Base-by-base conservation (phyloP, 108 stramenopile species). In the Nitzschia inconspicua region DNA sequence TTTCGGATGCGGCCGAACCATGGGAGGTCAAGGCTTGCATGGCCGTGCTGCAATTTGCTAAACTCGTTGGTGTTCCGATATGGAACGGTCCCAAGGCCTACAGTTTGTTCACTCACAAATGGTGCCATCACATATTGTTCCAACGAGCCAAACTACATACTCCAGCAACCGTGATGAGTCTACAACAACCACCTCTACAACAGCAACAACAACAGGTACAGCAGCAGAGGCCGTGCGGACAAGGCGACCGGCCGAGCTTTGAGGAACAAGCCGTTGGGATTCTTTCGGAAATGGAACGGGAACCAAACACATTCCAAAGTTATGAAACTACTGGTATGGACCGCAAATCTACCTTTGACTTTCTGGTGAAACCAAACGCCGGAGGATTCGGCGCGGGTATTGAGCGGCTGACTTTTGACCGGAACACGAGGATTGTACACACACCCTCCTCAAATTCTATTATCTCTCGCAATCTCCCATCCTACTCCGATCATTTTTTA, bases 371-470 rank as follows among this genome's bases (percentile, higher is more conserved):
- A 52, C 76, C 76, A 2, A 77, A 77, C 44, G 51, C 76, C 9
- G 76, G 70, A 44, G 76, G 76, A 8, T 77, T 77, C 53, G 76
- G 76, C 24, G 68, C 60, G 18, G 76, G 76, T 11, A 68, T 77
- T 22, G 22, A 57, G 16, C 30, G 41, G 28, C 9, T 28, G 4
- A 26, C 30, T 11, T n/a, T 16, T 26, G 16, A 24, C 19, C 4
- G 24, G 26, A 11, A 47, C 18, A 16, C 8, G n/a, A 8, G n/a
- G n/a, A 8, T 30, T 4, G 36, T 18, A 19, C 10, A 41, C 10
- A 8, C 44, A 36, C 18, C 48, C 6, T 30, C 47, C 10, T 10
- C 51, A 19, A 35, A 30, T 14, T 32, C 51, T 22, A 32, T 1
- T 13, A 23, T 55, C n/a, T 50, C 35, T 11, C n/a, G n/a, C n/a